Percentiles rank a stretch among this genome's conserved stretches.
Conservation (phyloP, 805 yeast species). For the Metschnikowia lochheadii region DNA sequence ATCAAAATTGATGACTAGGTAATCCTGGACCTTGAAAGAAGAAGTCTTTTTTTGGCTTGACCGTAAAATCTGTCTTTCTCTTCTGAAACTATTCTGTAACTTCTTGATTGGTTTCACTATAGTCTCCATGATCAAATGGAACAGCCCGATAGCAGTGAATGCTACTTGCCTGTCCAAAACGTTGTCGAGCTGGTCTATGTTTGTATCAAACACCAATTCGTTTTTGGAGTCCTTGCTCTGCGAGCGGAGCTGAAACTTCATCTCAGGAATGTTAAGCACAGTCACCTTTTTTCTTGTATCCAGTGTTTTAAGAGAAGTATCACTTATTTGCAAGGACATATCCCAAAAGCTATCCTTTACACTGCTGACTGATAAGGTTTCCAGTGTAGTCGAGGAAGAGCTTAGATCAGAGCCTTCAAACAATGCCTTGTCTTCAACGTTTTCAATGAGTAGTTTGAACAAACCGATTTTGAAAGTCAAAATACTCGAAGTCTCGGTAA, state of each 20-base stretch:
- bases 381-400: slow-evolving; percentile 24
- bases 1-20: neutral
- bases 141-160: slow-evolving; percentile 31
- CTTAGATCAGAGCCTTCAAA: neutral
- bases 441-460: neutral
- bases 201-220: slow-evolving; percentile 1
- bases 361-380: slow-evolving; percentile 21
- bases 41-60: neutral
- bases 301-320: slow-evolving; percentile 16
- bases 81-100: slow-evolving; percentile 21
- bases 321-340: slow-evolving; percentile 11
- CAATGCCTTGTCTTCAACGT: neutral
- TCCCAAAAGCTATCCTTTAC: slow-evolving; percentile 23
- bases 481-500: slow-evolving; percentile 13
- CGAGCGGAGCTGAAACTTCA: slow-evolving; percentile 12
- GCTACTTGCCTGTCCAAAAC: slow-evolving; percentile 28
- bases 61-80: slow-evolving; percentile 16
- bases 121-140: slow-evolving; percentile 28
- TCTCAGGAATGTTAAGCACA: slow-evolving; percentile 22
- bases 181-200: slow-evolving; percentile 17
- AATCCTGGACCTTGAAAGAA: slow-evolving; percentile 1
- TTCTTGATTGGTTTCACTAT: slow-evolving; percentile 27
- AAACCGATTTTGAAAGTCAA: slow-evolving; percentile 8
- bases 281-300: slow-evolving; percentile 13
- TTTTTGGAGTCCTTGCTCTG: neutral